A percentile compares a stretch with the other conserved stretches of the same genome.
phyloP scores from a whole-genome alignment of 345 rosid genomes.

The Viola odorata region DNA sequence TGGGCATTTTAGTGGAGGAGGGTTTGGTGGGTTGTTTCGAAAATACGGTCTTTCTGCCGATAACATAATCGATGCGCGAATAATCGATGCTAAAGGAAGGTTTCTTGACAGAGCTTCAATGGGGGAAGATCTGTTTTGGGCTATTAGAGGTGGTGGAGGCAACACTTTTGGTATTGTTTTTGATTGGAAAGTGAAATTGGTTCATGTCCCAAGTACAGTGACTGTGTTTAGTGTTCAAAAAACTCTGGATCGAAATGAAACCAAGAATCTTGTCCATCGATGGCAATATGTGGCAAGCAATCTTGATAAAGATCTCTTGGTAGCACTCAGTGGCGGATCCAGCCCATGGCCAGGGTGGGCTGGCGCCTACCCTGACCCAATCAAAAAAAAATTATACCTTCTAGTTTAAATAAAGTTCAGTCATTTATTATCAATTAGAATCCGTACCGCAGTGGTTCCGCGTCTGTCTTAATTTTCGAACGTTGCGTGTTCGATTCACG shows the following conservation, averaged over 20 bases:
- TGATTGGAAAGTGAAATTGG: slow-evolving; percentile 9
- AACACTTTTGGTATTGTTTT: slow-evolving; percentile 15
- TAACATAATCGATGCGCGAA: slow-evolving; percentile 7
- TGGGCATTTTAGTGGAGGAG: slow-evolving; percentile 16
- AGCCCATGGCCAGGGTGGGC: no score
- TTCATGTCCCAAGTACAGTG: slow-evolving; percentile 6
- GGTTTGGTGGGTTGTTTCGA: slow-evolving; percentile 14
- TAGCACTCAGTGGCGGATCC: background rate
- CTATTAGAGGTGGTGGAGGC: slow-evolving; percentile 21
- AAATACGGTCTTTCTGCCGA: slow-evolving; percentile 17
- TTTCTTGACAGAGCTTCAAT: slow-evolving; percentile 11
- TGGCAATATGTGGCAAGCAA: slow-evolving; percentile 13
- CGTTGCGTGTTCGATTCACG: no score
- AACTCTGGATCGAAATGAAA: slow-evolving; percentile 10
- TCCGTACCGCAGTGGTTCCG: no score
- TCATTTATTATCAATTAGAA: no score
- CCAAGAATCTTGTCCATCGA: slow-evolving; percentile 6
- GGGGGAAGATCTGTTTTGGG: slow-evolving; percentile 26
- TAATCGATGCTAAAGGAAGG: slow-evolving; percentile 7
- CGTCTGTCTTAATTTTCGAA: no score
- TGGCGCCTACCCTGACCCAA: no score
- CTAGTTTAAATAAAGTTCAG: no score
- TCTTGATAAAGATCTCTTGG: slow-evolving; percentile 2
- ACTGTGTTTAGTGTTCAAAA: slow-evolving; percentile 9
- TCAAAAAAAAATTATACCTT: no score